Evolutionary conservation across 352 stramenopile genomes (phyloP), one percentile per base, ranked within the genome.

Genomic region (Phytophthora litchii): DNA sequence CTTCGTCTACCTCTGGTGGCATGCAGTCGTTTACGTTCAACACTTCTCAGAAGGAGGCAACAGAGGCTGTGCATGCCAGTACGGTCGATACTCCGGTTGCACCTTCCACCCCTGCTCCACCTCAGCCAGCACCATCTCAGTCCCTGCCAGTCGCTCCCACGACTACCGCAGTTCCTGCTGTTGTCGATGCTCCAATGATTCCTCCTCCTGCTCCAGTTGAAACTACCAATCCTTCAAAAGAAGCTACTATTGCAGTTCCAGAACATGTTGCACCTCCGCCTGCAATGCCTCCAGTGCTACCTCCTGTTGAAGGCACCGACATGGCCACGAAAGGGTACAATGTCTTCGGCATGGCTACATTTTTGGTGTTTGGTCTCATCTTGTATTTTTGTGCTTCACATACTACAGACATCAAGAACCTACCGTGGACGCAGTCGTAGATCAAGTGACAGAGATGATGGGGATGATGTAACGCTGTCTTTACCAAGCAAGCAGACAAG

Each of bases 11-110:
- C 20, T 57, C 46, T 38, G 41, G 54, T 8, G 42, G 65, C 1
- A 84, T 89, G 65, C 69, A 88, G 36, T 87, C 80, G 20, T 92
- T 92, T 54, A 76, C 80, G 17, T 86, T 92, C 60, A 70, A 76
- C 29, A 92, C 82, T 0, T 74, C 79, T 17, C 81, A 91, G 47
- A 61, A 75, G 25, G 67, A 80, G 9, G 64, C 67, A 0, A 66
- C 68, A 8, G 71, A 72, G 34, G 38, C 46, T 13, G 44, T 74
- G 16, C 16, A 69, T 11, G 37, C 44, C 16, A 48, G 12, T n/a
- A 23, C 25, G 20, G 16, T 32, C 9, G n/a, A 54, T 10, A 37
- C 44, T 3, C 14, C 23, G 0, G 20, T 29, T 27, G 38, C 25
- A 6, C 7, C 62, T 4, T 27, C 50, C 7, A 27, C 25, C 20